These are phyloP conservation scores for Phaeotremella fagi DNA, from an alignment of 768 basidiomycete species.

Conservation along the genomic window DNA sequence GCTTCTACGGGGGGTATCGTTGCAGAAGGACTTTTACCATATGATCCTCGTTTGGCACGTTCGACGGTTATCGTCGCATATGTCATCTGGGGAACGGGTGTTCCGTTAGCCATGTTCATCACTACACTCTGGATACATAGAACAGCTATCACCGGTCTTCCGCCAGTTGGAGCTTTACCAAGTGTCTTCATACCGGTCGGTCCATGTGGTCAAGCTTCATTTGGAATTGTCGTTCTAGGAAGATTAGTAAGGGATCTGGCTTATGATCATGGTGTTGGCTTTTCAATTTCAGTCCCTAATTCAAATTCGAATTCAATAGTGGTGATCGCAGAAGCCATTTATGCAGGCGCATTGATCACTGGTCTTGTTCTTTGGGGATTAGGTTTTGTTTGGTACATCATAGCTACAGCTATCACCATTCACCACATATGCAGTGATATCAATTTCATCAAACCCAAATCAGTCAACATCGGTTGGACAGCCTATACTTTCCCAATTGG, in stretches of 20 bases:
- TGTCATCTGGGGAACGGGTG: constrained; percentile 55
- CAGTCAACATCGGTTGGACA: constrained; percentile 29
- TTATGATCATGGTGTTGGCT: constrained; percentile 9
- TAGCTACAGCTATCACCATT: constrained; percentile 31
- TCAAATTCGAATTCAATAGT: not conserved
- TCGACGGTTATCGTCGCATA: constrained; percentile 57
- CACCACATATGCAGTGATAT: constrained; percentile 16
- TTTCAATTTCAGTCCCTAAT: constrained; percentile 4
- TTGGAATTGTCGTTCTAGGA: constrained; percentile 41
- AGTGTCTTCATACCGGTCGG: constrained; percentile 69
- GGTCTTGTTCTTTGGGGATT: constrained; percentile 46
- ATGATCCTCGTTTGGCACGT: constrained; percentile 55
- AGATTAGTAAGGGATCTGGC: constrained; percentile 23
- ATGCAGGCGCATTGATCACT: constrained; percentile 27
- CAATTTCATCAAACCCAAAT: constrained; percentile 12
- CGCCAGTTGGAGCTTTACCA: constrained; percentile 13
- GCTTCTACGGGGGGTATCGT: constrained; percentile 64
- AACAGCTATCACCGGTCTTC: constrained; percentile 51
- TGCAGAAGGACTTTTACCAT: constrained; percentile 53
- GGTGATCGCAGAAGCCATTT: constrained; percentile 25
- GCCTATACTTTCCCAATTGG: constrained; percentile 47
- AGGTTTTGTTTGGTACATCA: constrained; percentile 39
- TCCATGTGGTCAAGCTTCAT: constrained; percentile 62
- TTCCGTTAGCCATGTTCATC: constrained; percentile 63
- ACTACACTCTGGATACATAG: constrained; percentile 62